Evolutionary conservation across 352 stramenopile genomes (phyloP), one percentile per base, ranked within the genome.

Genomic region (Heterotrichella gracilis): DNA sequence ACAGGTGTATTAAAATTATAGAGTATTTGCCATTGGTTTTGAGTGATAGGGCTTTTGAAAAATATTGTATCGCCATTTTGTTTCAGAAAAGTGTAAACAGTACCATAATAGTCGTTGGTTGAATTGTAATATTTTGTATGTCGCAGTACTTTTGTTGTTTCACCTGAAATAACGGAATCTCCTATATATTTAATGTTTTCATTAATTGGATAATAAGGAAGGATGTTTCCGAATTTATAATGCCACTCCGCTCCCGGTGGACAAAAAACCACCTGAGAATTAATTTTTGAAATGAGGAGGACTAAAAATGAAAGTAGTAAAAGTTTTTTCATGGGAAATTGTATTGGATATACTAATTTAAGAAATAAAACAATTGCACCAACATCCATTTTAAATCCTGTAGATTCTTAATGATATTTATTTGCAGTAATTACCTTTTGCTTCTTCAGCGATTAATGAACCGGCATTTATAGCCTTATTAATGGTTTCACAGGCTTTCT

Each of bases 141-240:
- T 17, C 9, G 32, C 9, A 53, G 32, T 17, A 53, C 32, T 53
- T 53, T 53, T 53, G n/a, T n/a, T 17, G 32, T 53, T 53, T 53
- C 32, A n/a, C n/a, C n/a, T 9, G 9, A 9, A 9, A 53, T n/a
- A 53, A 53, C 32, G n/a, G 32, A 53, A 53, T 53, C 32, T 9
- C n/a, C n/a, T 17, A 53, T n/a, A n/a, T 53, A 53, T 53, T 53
- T 53, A 53, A 53, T 53, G 9, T 53, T 53, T 53, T 53, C n/a
- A 53, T 53, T 53, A n/a, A 9, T 53, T 9, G 9, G 9, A 17
- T 9, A 53, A n/a, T 53, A 17, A 53, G 9, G 9, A 9, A 53
- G n/a, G 9, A n/a, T n/a, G 9, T 9, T 53, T 17, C n/a, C 9
- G n/a, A 53, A 53, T 53, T 9, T 17, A 53, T 53, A 53, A 53